Base-by-base conservation (phyloP, 768 basidiomycete species). In the Inosperma sp. region DNA sequence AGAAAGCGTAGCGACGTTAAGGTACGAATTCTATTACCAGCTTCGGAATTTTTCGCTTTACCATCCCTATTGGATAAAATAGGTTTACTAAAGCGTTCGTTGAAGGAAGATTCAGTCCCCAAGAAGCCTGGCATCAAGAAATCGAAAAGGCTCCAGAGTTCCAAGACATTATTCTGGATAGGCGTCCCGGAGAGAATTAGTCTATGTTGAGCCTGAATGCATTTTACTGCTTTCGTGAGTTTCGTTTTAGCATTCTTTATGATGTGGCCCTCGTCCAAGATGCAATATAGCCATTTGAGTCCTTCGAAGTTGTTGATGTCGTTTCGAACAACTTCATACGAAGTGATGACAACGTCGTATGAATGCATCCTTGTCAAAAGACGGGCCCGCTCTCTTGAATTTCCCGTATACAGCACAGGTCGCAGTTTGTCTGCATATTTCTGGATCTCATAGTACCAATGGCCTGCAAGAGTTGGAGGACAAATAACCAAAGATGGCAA, bases 161-260 rank as follows among this genome's bases (percentile, higher is more conserved):
- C 96, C 42, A 99, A 74, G 2, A 99, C 93, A 64, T 99, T 98
- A 66, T 99, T 99, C 70, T 99, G 96, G 51, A 99, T 98, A 0
- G 96, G 96, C 5, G 96, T 99, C 30, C 96, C 96, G 0, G 93
- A 96, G 3, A 99, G 74, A 62, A 99, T 89, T 17, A 99, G 75
- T 19, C 96, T 85, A 69, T 99, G 96, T 51, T 93, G 86, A 1
- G 95, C 91, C 48, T 80, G 81, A 37, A 98, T 79, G 51, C 76
- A 80, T 68, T 99, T 99, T 60, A 98, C 90, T 1, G 96, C 93
- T 65, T 93, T 93, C 1, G 95, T 93, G 31, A 99, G 78, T 68
- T 98, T 98, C 19, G 96, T 97, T 71, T 95, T 97, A 30, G 92
- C 88, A 63, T 98, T 99, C 77, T 97, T 98, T 71, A 99, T 98